Evolutionary conservation across 371 early-diverging fungal species (phyloP), one percentile per base, ranked within the genome.

Genomic region (Apophysomyces ossiformis): DNA sequence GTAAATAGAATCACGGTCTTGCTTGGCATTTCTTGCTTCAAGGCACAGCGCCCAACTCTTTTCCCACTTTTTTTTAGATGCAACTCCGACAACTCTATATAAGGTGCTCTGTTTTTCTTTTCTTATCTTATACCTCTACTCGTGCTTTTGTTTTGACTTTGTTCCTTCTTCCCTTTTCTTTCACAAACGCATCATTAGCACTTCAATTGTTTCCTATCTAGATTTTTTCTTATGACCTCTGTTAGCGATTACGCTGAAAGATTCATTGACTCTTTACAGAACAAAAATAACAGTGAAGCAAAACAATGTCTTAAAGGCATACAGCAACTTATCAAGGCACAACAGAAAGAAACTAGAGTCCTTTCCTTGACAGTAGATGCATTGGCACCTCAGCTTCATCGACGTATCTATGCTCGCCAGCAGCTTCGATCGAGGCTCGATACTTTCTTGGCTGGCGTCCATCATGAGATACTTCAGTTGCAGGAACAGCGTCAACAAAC

Each of bases 401-500:
- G 69, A 12, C 60, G 60, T 4, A 58, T 61, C 18, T 61, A 69
- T 41, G 65, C 58, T 6, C 38, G 54, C 9, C 59, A 56, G 39
- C 69, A 69, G 21, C 37, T 63, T 5, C 16, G 60, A 5, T 44
- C 60, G 6, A 57, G 56, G 12, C 58, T 65, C 13, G 61, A 69
- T 21, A 37, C 45, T 9, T 57, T 57, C 4, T 6, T 65, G 15
- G 56, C 58, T 12, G 32, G 37, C 2, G 37, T 75, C 9, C 60
- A 73, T 37, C 65, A 63, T 57, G 64, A 69, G 9, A 36, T 73
- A 1, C 32, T 39, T 2, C 60, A 60, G 16, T 56, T 75, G 21
- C 46, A 64, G 7, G 18, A 58, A 12, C 69, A 75, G 7, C 69
- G 68, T 32, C 37, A 63, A 16, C 66, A 66, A 45, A 36, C 68